These are phyloP conservation scores for Annona cherimola DNA, from an alignment of 164 flowering plant genomes.

Conservation along the genomic window DNA sequence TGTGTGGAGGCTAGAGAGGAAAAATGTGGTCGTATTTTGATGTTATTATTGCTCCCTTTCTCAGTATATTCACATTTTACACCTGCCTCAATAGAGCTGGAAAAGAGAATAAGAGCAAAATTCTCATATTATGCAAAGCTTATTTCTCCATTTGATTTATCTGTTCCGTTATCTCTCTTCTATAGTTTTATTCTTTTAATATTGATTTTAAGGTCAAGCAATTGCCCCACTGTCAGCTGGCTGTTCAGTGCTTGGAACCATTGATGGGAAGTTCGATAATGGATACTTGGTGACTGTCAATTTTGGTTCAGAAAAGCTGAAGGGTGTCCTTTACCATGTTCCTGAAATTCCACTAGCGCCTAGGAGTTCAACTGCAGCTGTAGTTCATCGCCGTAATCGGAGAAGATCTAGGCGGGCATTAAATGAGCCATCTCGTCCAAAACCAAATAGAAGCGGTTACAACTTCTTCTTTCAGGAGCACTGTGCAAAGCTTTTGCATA, in stretches of 20 bases:
- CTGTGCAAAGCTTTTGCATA: slow-evolving; percentile 40
- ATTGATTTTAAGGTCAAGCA: slow-evolving; percentile 20
- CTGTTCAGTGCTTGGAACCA: slow-evolving; percentile 46
- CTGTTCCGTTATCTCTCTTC: too few species aligned
- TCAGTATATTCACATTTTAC: too few species aligned
- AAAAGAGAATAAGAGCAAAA: too few species aligned
- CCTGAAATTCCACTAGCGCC: slow-evolving; percentile 28
- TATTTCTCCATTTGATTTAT: too few species aligned
- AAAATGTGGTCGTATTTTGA: too few species aligned
- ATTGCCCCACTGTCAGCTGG: slow-evolving; percentile 33
- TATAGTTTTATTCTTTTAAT: too few species aligned
- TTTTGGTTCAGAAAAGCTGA: slow-evolving; percentile 52
- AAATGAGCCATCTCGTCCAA: slow-evolving; percentile 50
- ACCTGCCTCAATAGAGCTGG: too few species aligned
- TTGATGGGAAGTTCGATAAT: slow-evolving; percentile 73
- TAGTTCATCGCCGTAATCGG: slow-evolving; percentile 26
- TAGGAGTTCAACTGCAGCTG: slow-evolving; percentile 20
- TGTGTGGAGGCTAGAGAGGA: too few species aligned
- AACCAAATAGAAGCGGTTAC: slow-evolving; percentile 57
- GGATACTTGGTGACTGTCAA: slow-evolving; percentile 69
- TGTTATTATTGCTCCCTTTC: too few species aligned
- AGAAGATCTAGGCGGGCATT: slow-evolving; percentile 38
- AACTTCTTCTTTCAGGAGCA: slow-evolving; percentile 68
- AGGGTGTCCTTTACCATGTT: slow-evolving; percentile 72
- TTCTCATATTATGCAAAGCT: too few species aligned